phyloP scores from a whole-genome alignment of 2,329 filamentous ascomycete genomes.

The Epicoccum nigrum region DNA sequence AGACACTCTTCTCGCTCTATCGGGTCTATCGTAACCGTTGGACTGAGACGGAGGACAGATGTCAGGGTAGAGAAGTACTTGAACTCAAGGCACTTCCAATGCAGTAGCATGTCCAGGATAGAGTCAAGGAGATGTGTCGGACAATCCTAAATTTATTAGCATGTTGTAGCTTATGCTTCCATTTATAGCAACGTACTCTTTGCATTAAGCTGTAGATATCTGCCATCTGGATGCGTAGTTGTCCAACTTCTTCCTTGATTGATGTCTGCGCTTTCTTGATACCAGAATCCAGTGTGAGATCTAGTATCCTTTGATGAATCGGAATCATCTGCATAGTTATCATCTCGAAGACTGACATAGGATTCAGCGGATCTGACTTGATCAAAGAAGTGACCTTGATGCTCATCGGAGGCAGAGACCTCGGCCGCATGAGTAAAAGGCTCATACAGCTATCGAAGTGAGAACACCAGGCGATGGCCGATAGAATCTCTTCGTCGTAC shows the following conservation, averaged over 20 bases:
- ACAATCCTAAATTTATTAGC: constrained; percentile 25
- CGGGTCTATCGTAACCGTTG: constrained; percentile 35
- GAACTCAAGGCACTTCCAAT: constrained; percentile 43
- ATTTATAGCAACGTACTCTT: constrained; percentile 19
- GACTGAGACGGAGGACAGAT: constrained; percentile 40
- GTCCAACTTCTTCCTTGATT: constrained; percentile 30
- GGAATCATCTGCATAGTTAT: constrained; percentile 37
- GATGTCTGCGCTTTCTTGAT: constrained; percentile 16
- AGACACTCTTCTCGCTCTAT: constrained; percentile 41
- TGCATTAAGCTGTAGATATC: constrained; percentile 31
- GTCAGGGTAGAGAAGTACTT: constrained; percentile 43
- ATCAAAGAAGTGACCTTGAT: constrained; percentile 34
- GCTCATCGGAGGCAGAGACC: constrained; percentile 35
- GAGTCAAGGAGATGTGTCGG: constrained; percentile 25
- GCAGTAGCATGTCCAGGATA: constrained; percentile 31
- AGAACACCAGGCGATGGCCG: constrained; percentile 38
- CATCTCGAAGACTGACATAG: constrained; percentile 32
- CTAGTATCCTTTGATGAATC: constrained; percentile 37
- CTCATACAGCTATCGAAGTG: constrained; percentile 42
- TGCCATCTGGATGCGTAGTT: constrained; percentile 30
- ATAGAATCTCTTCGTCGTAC: constrained; percentile 34
- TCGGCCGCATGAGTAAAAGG: constrained; percentile 38
- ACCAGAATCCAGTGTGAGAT: constrained; percentile 29
- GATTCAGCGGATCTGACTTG: constrained; percentile 29
- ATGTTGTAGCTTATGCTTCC: not conserved